These are phyloP conservation scores for Trametes pubescens DNA, from an alignment of 1,284 basidiomycete species.

Conservation along the genomic window DNA sequence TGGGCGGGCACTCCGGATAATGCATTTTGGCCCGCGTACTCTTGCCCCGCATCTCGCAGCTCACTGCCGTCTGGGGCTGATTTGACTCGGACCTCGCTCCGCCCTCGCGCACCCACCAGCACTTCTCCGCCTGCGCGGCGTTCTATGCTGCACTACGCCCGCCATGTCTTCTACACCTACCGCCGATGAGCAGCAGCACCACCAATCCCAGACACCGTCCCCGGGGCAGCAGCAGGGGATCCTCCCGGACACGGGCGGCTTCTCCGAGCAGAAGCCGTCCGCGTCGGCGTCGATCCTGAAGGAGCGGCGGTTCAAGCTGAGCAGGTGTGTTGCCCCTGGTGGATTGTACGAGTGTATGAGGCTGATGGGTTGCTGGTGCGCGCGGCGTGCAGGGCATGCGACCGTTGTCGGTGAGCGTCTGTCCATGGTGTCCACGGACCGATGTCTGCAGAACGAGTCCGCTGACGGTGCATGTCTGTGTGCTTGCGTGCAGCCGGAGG, in stretches of 20 bases:
- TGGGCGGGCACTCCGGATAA: background rate
- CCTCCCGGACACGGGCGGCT: background rate
- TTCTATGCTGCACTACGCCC: conserved; percentile 5
- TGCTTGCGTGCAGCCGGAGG: conserved; percentile 60
- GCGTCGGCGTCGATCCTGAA: conserved; percentile 57
- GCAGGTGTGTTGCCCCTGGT: conserved; percentile 61
- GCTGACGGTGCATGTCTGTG: conserved; percentile 6
- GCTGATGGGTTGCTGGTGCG: conserved; percentile 11
- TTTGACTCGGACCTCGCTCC: conserved; percentile 5
- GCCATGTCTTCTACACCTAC: conserved; percentile 23
- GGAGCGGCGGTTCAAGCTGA: conserved; percentile 83
- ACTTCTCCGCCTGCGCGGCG: background rate
- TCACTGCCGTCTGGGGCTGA: background rate
- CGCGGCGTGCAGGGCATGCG: conserved; percentile 67
- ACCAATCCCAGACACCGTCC: conserved; percentile 10
- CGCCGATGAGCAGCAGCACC: conserved; percentile 27
- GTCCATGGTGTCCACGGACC: background rate
- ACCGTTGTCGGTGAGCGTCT: conserved; percentile 81
- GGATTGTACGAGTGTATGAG: background rate
- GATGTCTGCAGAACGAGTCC: background rate
- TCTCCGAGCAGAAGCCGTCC: conserved; percentile 35
- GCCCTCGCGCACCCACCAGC: background rate
- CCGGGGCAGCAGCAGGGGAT: conserved; percentile 4
- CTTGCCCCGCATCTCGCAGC: background rate
- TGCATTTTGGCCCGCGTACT: too few species aligned